Percentiles rank a stretch among this genome's conserved stretches.
Evolutionary conservation across 2,329 filamentous ascomycete genomes (phyloP).

Genomic region (Trematosphaeria pertusa): DNA sequence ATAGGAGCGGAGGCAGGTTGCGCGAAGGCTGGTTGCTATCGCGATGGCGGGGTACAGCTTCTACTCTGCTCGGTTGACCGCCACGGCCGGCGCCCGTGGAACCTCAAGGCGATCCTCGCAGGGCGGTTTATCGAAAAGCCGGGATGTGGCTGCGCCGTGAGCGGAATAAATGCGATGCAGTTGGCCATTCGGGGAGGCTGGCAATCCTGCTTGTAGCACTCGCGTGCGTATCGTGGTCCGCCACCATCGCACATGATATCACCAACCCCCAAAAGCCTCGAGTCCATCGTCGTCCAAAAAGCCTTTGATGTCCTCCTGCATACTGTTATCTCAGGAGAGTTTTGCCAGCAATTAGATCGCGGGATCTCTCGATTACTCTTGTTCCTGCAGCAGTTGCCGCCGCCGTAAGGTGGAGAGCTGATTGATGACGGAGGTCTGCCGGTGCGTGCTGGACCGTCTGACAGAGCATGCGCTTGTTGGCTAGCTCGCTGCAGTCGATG

Average conservation of each 20-base stretch:
- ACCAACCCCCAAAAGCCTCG: conserved; percentile 5
- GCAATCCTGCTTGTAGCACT: conserved; percentile 13
- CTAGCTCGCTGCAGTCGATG: conserved; percentile 1
- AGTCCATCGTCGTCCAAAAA: not conserved
- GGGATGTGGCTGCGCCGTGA: conserved; percentile 24
- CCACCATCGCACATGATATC: conserved; percentile 14
- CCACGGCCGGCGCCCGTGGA: conserved; percentile 3
- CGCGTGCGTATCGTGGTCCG: conserved; percentile 16
- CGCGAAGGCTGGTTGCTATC: conserved; percentile 27
- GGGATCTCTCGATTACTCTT: not conserved
- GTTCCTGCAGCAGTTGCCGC: conserved; percentile 40
- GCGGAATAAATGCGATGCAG: conserved; percentile 2
- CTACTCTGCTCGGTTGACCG: conserved; percentile 5
- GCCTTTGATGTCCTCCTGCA: not conserved
- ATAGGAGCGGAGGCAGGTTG: conserved; percentile 5
- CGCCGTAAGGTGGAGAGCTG: conserved; percentile 21
- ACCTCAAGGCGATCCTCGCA: conserved; percentile 26
- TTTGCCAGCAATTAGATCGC: not conserved
- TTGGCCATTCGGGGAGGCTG: conserved; percentile 16
- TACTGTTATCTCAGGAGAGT: not conserved
- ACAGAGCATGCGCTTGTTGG: conserved; percentile 13
- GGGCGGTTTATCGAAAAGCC: conserved; percentile 38
- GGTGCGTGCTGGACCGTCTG: conserved; percentile 5
- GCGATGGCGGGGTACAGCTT: conserved; percentile 32
- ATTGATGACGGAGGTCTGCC: conserved; percentile 11